These are phyloP conservation scores for Apiotrichum brassicae DNA, from an alignment of 1,284 basidiomycete genomes.

Conservation along the genomic window DNA sequence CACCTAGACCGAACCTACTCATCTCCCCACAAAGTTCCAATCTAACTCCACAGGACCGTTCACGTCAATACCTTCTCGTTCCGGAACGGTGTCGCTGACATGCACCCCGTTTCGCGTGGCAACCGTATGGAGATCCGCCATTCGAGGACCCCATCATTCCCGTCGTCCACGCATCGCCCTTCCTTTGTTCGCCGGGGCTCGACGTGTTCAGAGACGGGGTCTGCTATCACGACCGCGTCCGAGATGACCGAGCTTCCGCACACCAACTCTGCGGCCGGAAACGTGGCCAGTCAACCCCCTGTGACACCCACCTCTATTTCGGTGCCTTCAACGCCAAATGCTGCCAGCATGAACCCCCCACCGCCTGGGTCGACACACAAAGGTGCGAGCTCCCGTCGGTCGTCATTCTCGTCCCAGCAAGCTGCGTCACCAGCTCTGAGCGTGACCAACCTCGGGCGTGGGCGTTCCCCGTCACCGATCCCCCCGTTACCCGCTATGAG, in stretches of 20 bases:
- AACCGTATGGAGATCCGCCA: conserved; percentile 44
- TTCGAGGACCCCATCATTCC: conserved; percentile 46
- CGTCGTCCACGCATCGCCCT: conserved; percentile 48
- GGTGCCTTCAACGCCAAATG: conserved; percentile 40
- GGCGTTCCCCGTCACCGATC: conserved; percentile 83
- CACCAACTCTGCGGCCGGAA: background rate
- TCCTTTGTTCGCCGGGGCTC: conserved; percentile 62
- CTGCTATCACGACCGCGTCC: conserved; percentile 50
- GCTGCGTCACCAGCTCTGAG: conserved; percentile 41
- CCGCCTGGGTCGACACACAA: conserved; percentile 35
- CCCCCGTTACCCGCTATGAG: conserved; percentile 82
- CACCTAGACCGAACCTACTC: background rate
- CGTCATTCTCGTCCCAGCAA: conserved; percentile 66
- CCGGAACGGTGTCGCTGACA: conserved; percentile 71
- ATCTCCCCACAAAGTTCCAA: conserved; percentile 15
- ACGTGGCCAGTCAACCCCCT: conserved; percentile 7
- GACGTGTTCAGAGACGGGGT: conserved; percentile 66
- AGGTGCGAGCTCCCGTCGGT: conserved; percentile 61
- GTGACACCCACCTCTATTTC: conserved; percentile 33
- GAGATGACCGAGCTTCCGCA: conserved; percentile 1
- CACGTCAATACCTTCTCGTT: conserved; percentile 75
- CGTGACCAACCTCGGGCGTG: conserved; percentile 43
- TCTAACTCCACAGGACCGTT: conserved; percentile 62
- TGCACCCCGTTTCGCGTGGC: conserved; percentile 54
- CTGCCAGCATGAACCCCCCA: conserved; percentile 43